phyloP scores from a whole-genome alignment of 768 basidiomycete species.

The Cystobasidium ongulense region DNA sequence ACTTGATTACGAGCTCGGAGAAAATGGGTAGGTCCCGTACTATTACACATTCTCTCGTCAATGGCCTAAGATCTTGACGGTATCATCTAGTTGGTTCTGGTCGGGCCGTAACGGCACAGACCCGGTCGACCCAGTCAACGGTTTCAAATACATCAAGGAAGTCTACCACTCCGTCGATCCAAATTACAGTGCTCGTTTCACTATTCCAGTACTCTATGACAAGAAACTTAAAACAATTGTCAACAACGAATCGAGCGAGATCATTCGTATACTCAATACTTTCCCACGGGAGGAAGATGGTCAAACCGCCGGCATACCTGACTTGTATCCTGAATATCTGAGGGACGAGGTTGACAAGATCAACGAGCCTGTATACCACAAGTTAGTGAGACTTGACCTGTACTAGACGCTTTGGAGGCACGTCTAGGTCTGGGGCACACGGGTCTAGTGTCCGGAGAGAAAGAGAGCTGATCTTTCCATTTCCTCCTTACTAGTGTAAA shows the following conservation, averaged over 20 bases:
- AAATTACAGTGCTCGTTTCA: conserved; percentile 51
- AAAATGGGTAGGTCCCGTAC: conserved; percentile 50
- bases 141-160: conserved; percentile 60
- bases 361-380: conserved; percentile 76
- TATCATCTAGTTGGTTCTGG: neutral
- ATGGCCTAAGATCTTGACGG: conserved; percentile 45
- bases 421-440: too few species aligned
- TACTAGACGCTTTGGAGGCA: neutral
- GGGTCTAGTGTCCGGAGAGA: too few species aligned
- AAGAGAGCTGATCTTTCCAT: conserved; percentile 28
- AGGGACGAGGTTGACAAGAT: conserved; percentile 68
- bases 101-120: neutral
- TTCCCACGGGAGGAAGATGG: conserved; percentile 48
- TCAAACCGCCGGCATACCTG: neutral
- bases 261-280: conserved; percentile 78
- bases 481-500: conserved; percentile 39
- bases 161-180: conserved; percentile 58
- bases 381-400: conserved; percentile 41
- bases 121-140: neutral
- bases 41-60: neutral
- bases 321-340: conserved; percentile 64
- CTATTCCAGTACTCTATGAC: conserved; percentile 83
- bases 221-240: conserved; percentile 52
- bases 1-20: conserved; percentile 75
- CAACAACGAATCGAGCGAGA: conserved; percentile 59